phyloP scores from a whole-genome alignment of 371 early-diverging fungal species.

The Actinomortierella ambigua region DNA sequence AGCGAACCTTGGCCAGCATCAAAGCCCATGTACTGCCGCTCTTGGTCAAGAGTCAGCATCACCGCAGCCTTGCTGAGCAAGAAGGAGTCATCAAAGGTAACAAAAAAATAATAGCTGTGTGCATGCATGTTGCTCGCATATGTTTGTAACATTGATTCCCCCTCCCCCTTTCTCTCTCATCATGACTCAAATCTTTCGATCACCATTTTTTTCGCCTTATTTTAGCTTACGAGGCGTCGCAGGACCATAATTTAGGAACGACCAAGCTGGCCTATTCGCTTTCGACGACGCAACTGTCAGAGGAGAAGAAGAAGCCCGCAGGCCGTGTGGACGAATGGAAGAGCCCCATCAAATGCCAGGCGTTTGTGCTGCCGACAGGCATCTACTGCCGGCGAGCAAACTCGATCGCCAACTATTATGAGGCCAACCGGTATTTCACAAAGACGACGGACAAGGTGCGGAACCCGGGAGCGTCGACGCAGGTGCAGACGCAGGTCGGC shows the following conservation, averaged over 20 bases:
- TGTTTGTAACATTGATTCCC: no score
- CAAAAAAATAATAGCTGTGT: slow-evolving; percentile 2
- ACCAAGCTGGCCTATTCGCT: slow-evolving; percentile 46
- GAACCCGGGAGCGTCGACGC: slow-evolving; percentile 62
- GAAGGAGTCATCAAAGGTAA: slow-evolving; percentile 74
- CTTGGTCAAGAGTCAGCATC: slow-evolving; percentile 80
- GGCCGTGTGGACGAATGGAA: slow-evolving; percentile 21
- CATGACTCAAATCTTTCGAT: not conserved
- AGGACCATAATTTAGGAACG: slow-evolving; percentile 29
- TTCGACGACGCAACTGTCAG: slow-evolving; percentile 24
- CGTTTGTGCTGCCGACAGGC: slow-evolving; percentile 57
- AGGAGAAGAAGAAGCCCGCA: slow-evolving; percentile 2
- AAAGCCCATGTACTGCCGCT: slow-evolving; percentile 86
- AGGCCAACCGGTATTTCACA: slow-evolving; percentile 78
- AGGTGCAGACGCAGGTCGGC: slow-evolving; percentile 82
- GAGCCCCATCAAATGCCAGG: slow-evolving; percentile 58
- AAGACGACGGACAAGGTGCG: slow-evolving; percentile 57
- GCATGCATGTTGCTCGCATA: no score
- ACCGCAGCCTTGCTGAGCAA: slow-evolving; percentile 65
- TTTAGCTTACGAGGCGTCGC: slow-evolving; percentile 25
- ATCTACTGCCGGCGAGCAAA: slow-evolving; percentile 76
- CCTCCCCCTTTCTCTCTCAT: not conserved
- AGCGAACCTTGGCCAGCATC: slow-evolving; percentile 75
- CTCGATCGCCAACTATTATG: slow-evolving; percentile 82
- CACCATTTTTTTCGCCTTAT: not conserved